Evolutionary conservation across 1,284 basidiomycete species (phyloP), one percentile per base, ranked within the genome.

Genomic region (Pseudozyma flocculosa): DNA sequence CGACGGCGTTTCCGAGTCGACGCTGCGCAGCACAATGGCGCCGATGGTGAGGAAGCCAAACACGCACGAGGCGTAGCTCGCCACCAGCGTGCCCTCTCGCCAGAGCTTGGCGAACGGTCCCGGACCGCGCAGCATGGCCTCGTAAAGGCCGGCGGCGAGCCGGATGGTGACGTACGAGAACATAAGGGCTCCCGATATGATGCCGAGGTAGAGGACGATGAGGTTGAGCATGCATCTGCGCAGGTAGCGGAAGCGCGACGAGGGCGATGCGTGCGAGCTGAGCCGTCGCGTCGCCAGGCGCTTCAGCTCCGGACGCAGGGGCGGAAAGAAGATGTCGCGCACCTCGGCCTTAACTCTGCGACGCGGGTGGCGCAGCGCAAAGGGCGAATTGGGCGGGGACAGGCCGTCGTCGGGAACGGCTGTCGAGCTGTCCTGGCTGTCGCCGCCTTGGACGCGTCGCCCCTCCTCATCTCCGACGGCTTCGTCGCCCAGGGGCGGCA

Each of bases 161-260:
- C 53, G 53, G 42, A 61, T 50, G 7, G 68, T 51, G 15, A 61
- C 26, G 15, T 40, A 49, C 14, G 66, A 46, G 19, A 64, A 72
- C 24, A 51, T 46, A 45, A 48, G 48, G 11, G 68, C 69, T 2
- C 54, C 69, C n/a, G 51, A 46, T 24, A 62, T 67, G 46, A 72
- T 65, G 45, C 63, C 57, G 22, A 61, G n/a, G 45, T 70, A 70
- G 15, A 72, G 54, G 18, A 72, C 55, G 19, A 61, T 44, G 18
- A 72, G 50, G 46, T 70, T 70, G 49, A 70, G 48, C 43, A 68
- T 43, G 40, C 69, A 72, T 8, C 69, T 41, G 4, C 69, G 64
- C 36, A 72, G 51, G 55, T 72, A 70, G 38, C 46, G 54, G 52
- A 63, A 70, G 18, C 56, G 40, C 5, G 51, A 36, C 40, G 50